These are phyloP conservation scores for Acanthochlamys bracteata DNA, from an alignment of 106 monocot genomes.

Conservation along the genomic window DNA sequence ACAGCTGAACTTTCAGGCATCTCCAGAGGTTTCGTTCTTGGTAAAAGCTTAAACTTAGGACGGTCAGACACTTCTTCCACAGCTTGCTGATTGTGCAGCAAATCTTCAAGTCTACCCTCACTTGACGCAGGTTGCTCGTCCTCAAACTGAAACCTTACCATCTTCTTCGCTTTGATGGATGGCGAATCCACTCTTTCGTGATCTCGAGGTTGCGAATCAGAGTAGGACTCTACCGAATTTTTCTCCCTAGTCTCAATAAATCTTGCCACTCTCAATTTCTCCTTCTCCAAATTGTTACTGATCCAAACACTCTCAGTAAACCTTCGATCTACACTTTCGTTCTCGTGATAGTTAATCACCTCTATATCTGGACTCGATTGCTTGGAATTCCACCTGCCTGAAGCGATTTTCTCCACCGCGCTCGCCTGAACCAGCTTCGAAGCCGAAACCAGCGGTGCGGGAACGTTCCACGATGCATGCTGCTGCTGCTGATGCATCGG, in stretches of 20 bases:
- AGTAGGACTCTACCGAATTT: not conserved
- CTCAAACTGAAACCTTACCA: no score
- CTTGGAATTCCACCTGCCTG: slow-evolving; percentile 74
- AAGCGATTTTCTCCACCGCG: slow-evolving; percentile 83
- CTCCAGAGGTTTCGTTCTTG: slow-evolving; percentile 43
- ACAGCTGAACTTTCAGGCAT: slow-evolving; percentile 7
- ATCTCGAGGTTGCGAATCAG: not conserved
- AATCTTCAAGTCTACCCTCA: slow-evolving; percentile 30
- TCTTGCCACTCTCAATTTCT: not conserved
- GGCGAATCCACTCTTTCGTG: slow-evolving; percentile 20
- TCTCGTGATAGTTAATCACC: slow-evolving; percentile 18
- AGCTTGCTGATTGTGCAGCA: slow-evolving; percentile 11
- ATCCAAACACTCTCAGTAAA: slow-evolving; percentile 14
- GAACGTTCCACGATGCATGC: not conserved
- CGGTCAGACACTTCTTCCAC: slow-evolving; percentile 27
- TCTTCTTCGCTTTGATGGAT: no score
- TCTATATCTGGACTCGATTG: slow-evolving; percentile 22
- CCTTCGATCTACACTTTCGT: slow-evolving; percentile 6
- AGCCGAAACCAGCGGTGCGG: slow-evolving; percentile 1
- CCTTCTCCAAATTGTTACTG: slow-evolving; percentile 4
- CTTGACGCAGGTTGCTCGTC: slow-evolving; percentile 15
- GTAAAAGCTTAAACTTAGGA: slow-evolving; percentile 51
- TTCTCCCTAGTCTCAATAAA: slow-evolving; percentile 11
- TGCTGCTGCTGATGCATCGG: not conserved
- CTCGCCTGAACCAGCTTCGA: slow-evolving; percentile 83